These are phyloP conservation scores for Pythium aristosporum DNA, from an alignment of 352 stramenopile genomes.

Conservation along the genomic window DNA sequence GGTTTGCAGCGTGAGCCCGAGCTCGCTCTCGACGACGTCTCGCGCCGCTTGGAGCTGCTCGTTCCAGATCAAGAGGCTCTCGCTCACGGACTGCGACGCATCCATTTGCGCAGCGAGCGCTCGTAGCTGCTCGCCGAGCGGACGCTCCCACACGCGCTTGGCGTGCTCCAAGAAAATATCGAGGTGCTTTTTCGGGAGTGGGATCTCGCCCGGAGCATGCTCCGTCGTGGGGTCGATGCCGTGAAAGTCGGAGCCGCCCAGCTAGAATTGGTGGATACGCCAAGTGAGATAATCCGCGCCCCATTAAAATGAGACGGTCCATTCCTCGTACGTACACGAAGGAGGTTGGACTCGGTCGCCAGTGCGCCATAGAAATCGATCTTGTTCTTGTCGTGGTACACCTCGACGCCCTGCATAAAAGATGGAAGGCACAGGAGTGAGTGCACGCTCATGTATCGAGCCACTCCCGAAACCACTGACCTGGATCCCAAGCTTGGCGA, in stretches of 20 bases:
- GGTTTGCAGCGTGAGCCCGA: conserved; percentile 11
- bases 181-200: conserved; percentile 66
- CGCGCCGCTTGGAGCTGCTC: conserved; percentile 30
- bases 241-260: conserved; percentile 85
- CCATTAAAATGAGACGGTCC: not conserved
- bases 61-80: conserved; percentile 31
- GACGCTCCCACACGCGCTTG: conserved; percentile 62
- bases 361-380: conserved; percentile 80
- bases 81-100: not conserved
- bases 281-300: not conserved
- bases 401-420: conserved; percentile 61
- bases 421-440: not conserved
- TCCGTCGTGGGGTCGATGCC: conserved; percentile 74
- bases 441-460: not conserved
- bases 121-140: conserved; percentile 46
- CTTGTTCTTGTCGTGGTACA: conserved; percentile 80
- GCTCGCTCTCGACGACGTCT: conserved; percentile 18
- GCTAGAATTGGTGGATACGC: conserved; percentile 27
- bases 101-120: conserved; percentile 8
- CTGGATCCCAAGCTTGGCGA: conserved; percentile 76
- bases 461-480: conserved; percentile 23
- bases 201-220: conserved; percentile 69
- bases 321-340: conserved; percentile 44
- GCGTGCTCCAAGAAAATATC: conserved; percentile 71
- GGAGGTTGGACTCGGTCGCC: conserved; percentile 66